phyloP scores from a whole-genome alignment of 1,139 yeast species.

The Protomyces inouyei region DNA sequence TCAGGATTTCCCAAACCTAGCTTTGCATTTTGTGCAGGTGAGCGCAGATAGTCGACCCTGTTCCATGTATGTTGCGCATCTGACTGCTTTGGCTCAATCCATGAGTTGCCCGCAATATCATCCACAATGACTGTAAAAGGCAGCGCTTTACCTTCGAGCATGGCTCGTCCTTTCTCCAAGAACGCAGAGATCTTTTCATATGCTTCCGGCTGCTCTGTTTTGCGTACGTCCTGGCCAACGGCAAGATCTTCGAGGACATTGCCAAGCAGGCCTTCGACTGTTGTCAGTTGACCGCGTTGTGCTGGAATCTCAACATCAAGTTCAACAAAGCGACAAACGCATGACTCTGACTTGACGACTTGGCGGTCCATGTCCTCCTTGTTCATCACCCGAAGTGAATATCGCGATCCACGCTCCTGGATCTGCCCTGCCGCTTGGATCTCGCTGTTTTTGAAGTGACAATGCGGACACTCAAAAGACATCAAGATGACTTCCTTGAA shows the following conservation, averaged over 20 bases:
- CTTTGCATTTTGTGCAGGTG: slow-evolving; percentile 80
- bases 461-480: slow-evolving; percentile 95
- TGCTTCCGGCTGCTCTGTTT: slow-evolving; percentile 64
- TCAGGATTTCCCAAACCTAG: slow-evolving; percentile 84
- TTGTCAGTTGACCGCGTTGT: slow-evolving; percentile 86
- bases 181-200: slow-evolving; percentile 71
- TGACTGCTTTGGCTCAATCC: slow-evolving; percentile 87
- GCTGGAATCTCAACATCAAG: slow-evolving; percentile 94
- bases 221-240: slow-evolving; percentile 75
- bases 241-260: slow-evolving; percentile 82
- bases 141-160: slow-evolving; percentile 60
- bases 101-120: slow-evolving; percentile 96
- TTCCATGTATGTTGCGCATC: slow-evolving; percentile 92
- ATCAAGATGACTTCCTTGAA: slow-evolving; percentile 87
- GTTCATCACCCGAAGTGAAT: slow-evolving; percentile 64
- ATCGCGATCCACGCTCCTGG: slow-evolving; percentile 66
- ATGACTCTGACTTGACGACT: slow-evolving; percentile 84
- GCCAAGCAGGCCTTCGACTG: slow-evolving; percentile 77
- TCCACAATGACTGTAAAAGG: slow-evolving; percentile 79
- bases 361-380: slow-evolving; percentile 78
- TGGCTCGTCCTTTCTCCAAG: slow-evolving; percentile 54
- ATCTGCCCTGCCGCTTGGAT: slow-evolving; percentile 89
- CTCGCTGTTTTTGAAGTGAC: slow-evolving; percentile 86
- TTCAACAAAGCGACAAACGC: slow-evolving; percentile 75
- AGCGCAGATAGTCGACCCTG: slow-evolving; percentile 71